These are phyloP conservation scores for Populus nigra DNA, from an alignment of 345 rosid species.

Conservation along the genomic window DNA sequence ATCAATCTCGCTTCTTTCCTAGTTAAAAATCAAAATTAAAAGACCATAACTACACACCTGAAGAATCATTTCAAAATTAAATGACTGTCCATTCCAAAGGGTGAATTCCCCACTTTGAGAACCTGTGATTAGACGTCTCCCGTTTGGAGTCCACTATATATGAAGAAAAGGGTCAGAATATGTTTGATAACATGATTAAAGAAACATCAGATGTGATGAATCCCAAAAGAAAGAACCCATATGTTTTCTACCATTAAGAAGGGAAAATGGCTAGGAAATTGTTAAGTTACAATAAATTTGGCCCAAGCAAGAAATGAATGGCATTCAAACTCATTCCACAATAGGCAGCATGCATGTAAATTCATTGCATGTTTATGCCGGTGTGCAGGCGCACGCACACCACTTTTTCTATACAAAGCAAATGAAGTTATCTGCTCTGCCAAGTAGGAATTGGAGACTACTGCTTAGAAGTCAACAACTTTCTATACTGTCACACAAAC, in stretches of 20 bases:
- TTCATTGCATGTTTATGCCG: neutral
- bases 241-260: neutral
- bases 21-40: neutral
- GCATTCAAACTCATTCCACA: neutral
- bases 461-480: neutral
- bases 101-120: slow-evolving; percentile 98
- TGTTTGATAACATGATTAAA: neutral
- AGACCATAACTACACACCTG: slow-evolving; percentile 48
- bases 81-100: slow-evolving; percentile 98
- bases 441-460: neutral
- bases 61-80: slow-evolving; percentile 95
- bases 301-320: neutral
- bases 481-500: neutral
- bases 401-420: neutral
- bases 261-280: neutral
- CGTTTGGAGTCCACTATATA: slow-evolving; percentile 93
- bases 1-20: slow-evolving; percentile 1
- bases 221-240: neutral
- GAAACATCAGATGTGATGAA: neutral
- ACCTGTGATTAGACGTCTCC: slow-evolving; percentile 93
- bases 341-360: neutral
- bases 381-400: neutral
- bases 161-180: slow-evolving; percentile 28
- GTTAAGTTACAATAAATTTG: neutral
- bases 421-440: neutral